Evolutionary conservation across 2,329 filamentous ascomycete species (phyloP).

Genomic region (Claviceps sp.): DNA sequence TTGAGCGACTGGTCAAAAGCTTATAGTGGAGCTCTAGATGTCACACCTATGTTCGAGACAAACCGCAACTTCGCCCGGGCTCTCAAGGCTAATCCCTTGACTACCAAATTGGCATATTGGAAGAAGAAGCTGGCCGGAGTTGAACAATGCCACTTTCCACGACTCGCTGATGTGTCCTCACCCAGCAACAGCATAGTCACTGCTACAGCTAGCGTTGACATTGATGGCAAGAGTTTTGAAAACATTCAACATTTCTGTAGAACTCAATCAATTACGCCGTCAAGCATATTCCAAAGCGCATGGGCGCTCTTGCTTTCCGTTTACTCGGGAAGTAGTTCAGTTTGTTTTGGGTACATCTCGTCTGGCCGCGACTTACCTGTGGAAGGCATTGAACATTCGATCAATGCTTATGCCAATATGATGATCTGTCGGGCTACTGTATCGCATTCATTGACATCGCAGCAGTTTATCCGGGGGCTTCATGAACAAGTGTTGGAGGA

Average conservation of each 20-base stretch:
- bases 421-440: constrained; percentile 1
- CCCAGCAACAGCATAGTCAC: background rate
- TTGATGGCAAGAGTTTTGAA: background rate
- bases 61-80: constrained; percentile 4
- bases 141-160: constrained; percentile 8
- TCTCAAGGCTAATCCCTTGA: background rate
- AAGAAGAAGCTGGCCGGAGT: constrained; percentile 5
- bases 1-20: constrained; percentile 4
- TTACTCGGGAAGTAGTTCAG: constrained; percentile 1
- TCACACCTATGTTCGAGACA: background rate
- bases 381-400: constrained; percentile 2
- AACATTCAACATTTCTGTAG: constrained; percentile 21
- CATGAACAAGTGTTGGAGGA: constrained; percentile 31
- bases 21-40: background rate
- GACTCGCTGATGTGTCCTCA: background rate
- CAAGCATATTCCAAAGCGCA: constrained; percentile 5
- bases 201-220: background rate
- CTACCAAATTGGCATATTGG: constrained; percentile 6
- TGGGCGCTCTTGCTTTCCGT: constrained; percentile 7
- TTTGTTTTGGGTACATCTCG: constrained; percentile 3
- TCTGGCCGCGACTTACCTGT: constrained; percentile 1
- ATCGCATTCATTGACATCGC: constrained; percentile 19
- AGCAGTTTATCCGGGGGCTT: constrained; percentile 19
- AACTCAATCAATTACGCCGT: constrained; percentile 15
- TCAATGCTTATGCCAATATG: constrained; percentile 3